Base-by-base conservation (phyloP, 192 early-diverging fungal species). In the Linderina pennispora region DNA sequence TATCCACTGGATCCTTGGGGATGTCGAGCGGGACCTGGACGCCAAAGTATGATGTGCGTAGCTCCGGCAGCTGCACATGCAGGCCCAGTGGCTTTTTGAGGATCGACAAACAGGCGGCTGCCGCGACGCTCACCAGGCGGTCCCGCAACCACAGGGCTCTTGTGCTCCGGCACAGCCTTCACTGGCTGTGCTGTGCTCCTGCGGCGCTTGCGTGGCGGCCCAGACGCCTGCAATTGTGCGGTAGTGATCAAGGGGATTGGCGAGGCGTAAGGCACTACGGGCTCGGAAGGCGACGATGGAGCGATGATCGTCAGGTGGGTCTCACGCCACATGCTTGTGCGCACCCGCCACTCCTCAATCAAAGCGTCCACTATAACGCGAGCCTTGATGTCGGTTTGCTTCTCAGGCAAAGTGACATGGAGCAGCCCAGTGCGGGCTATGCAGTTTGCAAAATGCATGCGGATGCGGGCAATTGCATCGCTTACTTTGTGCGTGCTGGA, bases 1-100 rank as follows among this genome's bases (percentile, higher is more conserved):
- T 37, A 15, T 47, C 45, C 3, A 34, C 31, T 4, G 48, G 38
- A 3, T 43, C 33, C 2, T 20, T 20, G 22, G 50, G 25, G n/a
- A 42, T 21, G 0, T 18, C 17, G 14, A 63, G 31, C 8, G 67
- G 67, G 2, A 71, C 40, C 40, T 71, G 67, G 2, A 71, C 39
- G 34, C 67, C 67, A 6, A 59, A 55, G 32, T 58, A 71, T 10
- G 67, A 71, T 5, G 67, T 63, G 20, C 58, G 67, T 16, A 71
- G 44, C 8, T 37, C 42, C 0, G 55, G 37, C 9, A 71, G 28
- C 13, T 43, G 26, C 28, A 71, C 21, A 32, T 71, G 56, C 13
- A 71, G 40, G 8, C 67, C 67, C 21, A 71, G 26, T 7, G 67
- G 23, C 8, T 50, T 19, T 2, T 57, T n/a, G 33, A 5, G 59